Conservation (phyloP, 768 basidiomycete genomes). For the Russula abietina region DNA sequence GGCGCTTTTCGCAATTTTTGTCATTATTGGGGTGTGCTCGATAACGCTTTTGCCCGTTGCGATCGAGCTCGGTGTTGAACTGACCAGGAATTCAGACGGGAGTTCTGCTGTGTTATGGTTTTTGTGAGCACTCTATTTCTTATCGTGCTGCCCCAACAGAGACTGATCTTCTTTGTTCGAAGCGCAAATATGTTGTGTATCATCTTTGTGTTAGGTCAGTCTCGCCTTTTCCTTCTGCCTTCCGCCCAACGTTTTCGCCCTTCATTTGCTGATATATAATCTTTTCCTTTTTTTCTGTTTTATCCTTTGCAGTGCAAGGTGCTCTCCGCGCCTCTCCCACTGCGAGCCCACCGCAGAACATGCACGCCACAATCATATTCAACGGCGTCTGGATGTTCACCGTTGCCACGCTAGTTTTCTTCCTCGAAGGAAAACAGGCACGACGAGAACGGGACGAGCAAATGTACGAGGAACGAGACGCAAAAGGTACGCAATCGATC, state of each 20-base stretch:
- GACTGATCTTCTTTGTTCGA: background rate
- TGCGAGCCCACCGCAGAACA: slow-evolving; percentile 67
- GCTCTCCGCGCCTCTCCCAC: slow-evolving; percentile 57
- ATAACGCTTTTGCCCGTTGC: slow-evolving; percentile 69
- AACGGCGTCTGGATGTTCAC: slow-evolving; percentile 47
- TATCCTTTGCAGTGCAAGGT: slow-evolving; percentile 33
- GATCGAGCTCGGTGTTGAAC: slow-evolving; percentile 72
- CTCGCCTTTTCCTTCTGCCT: slow-evolving; percentile 10
- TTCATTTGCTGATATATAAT: background rate
- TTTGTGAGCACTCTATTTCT: slow-evolving; percentile 39
- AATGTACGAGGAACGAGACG: slow-evolving; percentile 30
- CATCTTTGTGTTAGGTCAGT: background rate
- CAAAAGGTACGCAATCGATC: background rate
- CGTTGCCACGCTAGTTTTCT: slow-evolving; percentile 39
- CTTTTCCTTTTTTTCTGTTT: background rate
- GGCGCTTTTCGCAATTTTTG: slow-evolving; percentile 60
- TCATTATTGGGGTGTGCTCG: slow-evolving; percentile 58
- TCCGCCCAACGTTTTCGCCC: background rate
- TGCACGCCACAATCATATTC: slow-evolving; percentile 63
- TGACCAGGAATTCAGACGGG: slow-evolving; percentile 73
- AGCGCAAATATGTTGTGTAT: slow-evolving; percentile 13
- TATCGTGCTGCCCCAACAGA: background rate
- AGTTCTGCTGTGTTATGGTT: slow-evolving; percentile 77
- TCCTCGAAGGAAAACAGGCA: slow-evolving; percentile 54
- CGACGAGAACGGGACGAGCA: slow-evolving; percentile 58